phyloP scores from a whole-genome alignment of 441 rosid species.

The Erodium texanum region DNA sequence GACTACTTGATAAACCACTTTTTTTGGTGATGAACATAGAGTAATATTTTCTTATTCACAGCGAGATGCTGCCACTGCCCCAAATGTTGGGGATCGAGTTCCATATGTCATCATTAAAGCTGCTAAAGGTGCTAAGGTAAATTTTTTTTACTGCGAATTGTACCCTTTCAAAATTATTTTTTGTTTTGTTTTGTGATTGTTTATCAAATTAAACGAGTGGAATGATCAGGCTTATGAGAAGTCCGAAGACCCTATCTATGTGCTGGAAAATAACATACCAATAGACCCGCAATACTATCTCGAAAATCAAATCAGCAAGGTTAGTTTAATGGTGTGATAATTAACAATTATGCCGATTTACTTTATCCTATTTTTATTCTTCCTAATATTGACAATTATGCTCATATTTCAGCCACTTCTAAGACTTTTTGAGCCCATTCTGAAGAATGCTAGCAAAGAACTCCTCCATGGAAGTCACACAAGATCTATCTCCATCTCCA shows the following conservation, averaged over 20 bases:
- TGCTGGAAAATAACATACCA: constrained; percentile 84
- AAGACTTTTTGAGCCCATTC: constrained; percentile 90
- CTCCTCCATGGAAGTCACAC: constrained; percentile 91
- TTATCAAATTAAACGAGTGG: constrained; percentile 15
- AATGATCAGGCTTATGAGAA: constrained; percentile 75
- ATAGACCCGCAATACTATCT: constrained; percentile 89
- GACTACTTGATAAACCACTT: background rate
- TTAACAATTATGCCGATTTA: background rate
- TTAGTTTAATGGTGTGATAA: constrained; percentile 22
- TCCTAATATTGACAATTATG: constrained; percentile 15
- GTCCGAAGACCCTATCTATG: constrained; percentile 96
- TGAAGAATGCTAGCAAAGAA: constrained; percentile 92
- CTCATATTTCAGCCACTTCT: constrained; percentile 63
- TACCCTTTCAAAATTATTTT: constrained; percentile 5
- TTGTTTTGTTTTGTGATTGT: background rate
- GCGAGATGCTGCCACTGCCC: constrained; percentile 99
- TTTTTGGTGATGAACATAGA: background rate
- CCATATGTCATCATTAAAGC: constrained; percentile 90
- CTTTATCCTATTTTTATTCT: constrained; percentile 5
- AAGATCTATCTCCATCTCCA: constrained; percentile 77
- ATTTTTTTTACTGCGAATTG: constrained; percentile 9
- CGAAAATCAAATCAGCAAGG: constrained; percentile 95
- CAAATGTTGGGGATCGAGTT: constrained; percentile 97
- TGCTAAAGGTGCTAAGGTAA: constrained; percentile 97
- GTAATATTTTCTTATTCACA: constrained; percentile 37